Evolutionary conservation across 164 flowering plant species (phyloP).

Genomic region (Kingdonia uniflora): DNA sequence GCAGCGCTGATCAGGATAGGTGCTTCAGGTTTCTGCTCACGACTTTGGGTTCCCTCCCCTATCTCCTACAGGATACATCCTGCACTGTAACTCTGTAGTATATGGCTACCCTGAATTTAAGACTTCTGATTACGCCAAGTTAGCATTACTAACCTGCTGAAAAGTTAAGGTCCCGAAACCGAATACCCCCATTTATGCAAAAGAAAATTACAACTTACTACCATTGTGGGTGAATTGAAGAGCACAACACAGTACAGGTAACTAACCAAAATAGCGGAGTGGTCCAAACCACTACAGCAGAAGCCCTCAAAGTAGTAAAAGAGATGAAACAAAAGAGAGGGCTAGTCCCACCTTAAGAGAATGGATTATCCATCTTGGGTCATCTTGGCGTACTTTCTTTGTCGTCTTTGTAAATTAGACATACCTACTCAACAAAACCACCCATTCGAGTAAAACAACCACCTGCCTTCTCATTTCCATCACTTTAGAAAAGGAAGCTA

Average conservation of each 20-base stretch:
- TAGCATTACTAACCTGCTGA: conserved; percentile 10
- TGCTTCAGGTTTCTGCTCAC: conserved; percentile 61
- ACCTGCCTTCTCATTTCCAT: no score
- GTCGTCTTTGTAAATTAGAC: conserved; percentile 17
- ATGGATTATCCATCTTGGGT: conserved; percentile 66
- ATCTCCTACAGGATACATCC: no score
- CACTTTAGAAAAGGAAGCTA: no score
- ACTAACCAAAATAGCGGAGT: conserved; percentile 69
- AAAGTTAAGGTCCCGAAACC: neutral
- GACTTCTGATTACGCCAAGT: no score
- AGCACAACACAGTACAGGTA: conserved; percentile 72
- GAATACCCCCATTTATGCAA: no score
- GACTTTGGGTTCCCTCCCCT: conserved; percentile 60
- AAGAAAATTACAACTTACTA: conserved; percentile 22
- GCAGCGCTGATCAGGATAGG: conserved; percentile 35
- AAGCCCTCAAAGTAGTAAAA: conserved; percentile 54
- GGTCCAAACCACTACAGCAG: conserved; percentile 51
- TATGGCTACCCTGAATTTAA: no score
- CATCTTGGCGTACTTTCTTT: conserved; percentile 48
- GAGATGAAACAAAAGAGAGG: conserved; percentile 59
- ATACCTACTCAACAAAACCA: no score
- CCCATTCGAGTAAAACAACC: no score
- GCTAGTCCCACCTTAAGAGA: conserved; percentile 70
- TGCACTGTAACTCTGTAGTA: no score
- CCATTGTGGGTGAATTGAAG: conserved; percentile 65